Evolutionary conservation across 179 eudicot genomes (phyloP).

Genomic region (Silene vulgaris): DNA sequence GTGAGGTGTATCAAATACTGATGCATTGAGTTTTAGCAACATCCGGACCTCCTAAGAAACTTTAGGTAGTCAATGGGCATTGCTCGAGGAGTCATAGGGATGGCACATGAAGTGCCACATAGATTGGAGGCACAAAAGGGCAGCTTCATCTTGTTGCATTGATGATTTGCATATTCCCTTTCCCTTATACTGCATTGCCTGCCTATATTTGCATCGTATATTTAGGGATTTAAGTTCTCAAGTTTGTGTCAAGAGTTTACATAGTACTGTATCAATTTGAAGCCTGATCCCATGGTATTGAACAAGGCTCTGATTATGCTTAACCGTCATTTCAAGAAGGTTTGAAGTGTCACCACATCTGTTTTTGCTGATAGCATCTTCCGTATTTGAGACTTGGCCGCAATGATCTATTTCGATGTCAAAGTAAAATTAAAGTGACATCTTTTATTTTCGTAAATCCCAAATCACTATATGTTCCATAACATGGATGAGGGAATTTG

Average conservation of each 20-base stretch:
- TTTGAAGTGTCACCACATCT: neutral
- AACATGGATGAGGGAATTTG: neutral
- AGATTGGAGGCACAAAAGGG: neutral
- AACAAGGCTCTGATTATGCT: neutral
- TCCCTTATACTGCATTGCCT: neutral
- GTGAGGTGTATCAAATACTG: conserved; percentile 57
- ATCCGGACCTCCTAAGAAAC: neutral
- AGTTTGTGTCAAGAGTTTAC: neutral
- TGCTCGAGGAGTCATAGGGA: neutral
- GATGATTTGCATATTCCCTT: neutral
- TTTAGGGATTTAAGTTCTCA: neutral
- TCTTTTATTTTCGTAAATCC: neutral
- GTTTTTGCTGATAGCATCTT: neutral
- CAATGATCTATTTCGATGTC: neutral
- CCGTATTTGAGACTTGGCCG: neutral
- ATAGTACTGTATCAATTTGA: neutral
- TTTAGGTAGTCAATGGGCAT: neutral
- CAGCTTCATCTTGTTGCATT: neutral
- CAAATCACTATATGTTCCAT: neutral
- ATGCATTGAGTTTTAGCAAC: conserved; percentile 38
- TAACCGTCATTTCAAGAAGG: neutral
- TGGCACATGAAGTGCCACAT: neutral
- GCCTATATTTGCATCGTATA: neutral
- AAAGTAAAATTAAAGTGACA: neutral
- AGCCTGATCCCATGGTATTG: neutral